A percentile compares a stretch with the other conserved stretches of the same genome.
Evolutionary conservation across 1,284 basidiomycete species (phyloP).

Genomic region (Tilletia walkeri): DNA sequence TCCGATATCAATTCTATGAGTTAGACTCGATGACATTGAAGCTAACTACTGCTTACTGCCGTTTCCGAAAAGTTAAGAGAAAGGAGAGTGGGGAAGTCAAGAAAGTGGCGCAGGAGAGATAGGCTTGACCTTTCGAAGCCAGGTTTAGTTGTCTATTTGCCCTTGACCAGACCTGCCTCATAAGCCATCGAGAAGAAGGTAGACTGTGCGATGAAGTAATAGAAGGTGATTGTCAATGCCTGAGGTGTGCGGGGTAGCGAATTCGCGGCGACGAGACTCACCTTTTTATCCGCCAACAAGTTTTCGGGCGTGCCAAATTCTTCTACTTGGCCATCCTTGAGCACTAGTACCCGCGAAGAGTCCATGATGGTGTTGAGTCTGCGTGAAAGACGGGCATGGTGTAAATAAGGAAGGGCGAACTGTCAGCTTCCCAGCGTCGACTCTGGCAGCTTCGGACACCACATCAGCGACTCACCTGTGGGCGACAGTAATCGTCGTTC

Average conservation of each 20-base stretch:
- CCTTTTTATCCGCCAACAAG: conserved; percentile 64
- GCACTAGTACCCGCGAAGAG: conserved; percentile 77
- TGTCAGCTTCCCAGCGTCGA: background rate
- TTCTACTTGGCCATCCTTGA: conserved; percentile 72
- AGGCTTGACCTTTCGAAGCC: too few relatives aligned
- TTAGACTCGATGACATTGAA: too few relatives aligned
- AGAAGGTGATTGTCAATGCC: background rate
- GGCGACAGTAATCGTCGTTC: conserved; percentile 44
- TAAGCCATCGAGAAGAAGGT: conserved; percentile 54
- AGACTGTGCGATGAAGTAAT: background rate
- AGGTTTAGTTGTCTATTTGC: background rate
- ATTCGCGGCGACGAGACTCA: conserved; percentile 17
- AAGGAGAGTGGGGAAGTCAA: too few relatives aligned
- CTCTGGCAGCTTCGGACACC: conserved; percentile 26
- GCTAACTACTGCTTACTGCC: too few relatives aligned
- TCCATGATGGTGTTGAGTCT: conserved; percentile 89
- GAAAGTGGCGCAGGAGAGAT: too few relatives aligned
- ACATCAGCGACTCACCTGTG: conserved; percentile 16
- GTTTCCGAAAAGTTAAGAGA: too few relatives aligned
- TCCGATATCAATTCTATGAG: too few relatives aligned
- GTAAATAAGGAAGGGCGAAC: too few relatives aligned
- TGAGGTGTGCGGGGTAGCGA: background rate
- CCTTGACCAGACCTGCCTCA: conserved; percentile 46
- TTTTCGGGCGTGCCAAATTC: conserved; percentile 72
- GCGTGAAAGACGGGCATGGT: too few relatives aligned